Evolutionary conservation across 2,329 filamentous ascomycete species (phyloP).

Genomic region (Colletotrichum agaves): DNA sequence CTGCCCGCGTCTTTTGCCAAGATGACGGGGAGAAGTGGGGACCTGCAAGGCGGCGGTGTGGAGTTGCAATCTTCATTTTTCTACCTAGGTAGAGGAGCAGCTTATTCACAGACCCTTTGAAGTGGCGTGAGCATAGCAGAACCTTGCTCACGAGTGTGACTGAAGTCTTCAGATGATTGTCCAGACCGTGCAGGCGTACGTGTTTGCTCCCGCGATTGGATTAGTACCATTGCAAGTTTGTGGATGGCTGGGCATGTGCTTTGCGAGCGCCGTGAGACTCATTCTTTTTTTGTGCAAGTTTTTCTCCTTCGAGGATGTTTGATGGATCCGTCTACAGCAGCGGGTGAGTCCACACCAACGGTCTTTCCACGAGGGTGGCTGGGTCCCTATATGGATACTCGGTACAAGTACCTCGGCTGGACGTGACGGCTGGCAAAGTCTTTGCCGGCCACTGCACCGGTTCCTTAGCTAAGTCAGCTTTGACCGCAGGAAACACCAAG

Average conservation of each 20-base stretch:
- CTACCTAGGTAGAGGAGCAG: too few species aligned
- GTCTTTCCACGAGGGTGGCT: conserved; percentile 31
- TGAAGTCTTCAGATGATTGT: conserved; percentile 9
- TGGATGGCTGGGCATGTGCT: not conserved
- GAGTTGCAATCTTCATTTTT: not conserved
- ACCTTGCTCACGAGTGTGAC: not conserved
- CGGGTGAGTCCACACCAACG: conserved; percentile 29
- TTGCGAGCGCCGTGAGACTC: not conserved
- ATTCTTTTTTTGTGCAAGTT: not conserved
- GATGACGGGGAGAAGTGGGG: conserved; percentile 31
- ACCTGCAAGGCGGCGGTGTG: conserved; percentile 12
- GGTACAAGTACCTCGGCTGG: too few species aligned
- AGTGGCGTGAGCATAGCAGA: not conserved
- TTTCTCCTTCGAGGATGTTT: not conserved
- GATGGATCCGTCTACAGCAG: conserved; percentile 24
- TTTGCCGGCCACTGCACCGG: conserved; percentile 11
- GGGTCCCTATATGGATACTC: conserved; percentile 21
- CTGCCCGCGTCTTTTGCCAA: conserved; percentile 10
- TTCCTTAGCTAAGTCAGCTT: conserved; percentile 11
- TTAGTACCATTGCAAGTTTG: not conserved
- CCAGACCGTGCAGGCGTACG: not conserved
- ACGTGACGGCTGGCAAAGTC: conserved; percentile 26
- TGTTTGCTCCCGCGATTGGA: not conserved
- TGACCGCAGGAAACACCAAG: conserved; percentile 15
- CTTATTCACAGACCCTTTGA: conserved; percentile 16